Evolutionary conservation across 2,329 filamentous ascomycete species (phyloP), one percentile per base, ranked within the genome.

Genomic region (Claviceps africana): DNA sequence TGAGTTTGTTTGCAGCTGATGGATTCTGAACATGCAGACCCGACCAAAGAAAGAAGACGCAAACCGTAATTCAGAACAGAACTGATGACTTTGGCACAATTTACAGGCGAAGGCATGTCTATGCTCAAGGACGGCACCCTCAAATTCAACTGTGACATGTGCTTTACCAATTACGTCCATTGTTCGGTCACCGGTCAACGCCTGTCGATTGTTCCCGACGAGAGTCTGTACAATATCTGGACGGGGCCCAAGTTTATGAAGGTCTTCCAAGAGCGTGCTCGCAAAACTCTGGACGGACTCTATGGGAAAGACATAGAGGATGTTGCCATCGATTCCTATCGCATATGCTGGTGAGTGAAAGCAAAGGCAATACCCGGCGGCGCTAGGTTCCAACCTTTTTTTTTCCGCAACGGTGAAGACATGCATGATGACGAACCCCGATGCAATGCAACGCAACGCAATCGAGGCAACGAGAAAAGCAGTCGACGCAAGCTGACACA

Each of bases 111-210:
- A 57, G 66, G 67, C 48, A 70, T 71, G 67, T 70, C 67, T 8
- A 70, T 70, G 15, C 74, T 74, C 9, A 56, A 62, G 3, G 66
- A 74, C 33, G 72, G 75, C 1, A 66, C 75, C 2, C 69, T 83
- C 54, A 83, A 83, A 61, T 80, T 81, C 66, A 82, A 79, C 54
- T 79, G 78, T 59, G 71, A 80, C 48, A 70, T 73, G 21, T 79
- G 77, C 51, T 77, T 82, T 59, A 77, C 72, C 42, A 81, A 82
- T 59, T 75, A 70, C 7, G 61, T 71, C 25, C 65, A 64, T 0
- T 70, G 71, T 55, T 71, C 73, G 0, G 51, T 65, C 2, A 74
- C 73, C 2, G 75, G 76, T 2, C 70, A 74, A 54, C 64, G 62
- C 48, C 76, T 83, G 57, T 80, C 78, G 1, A 64, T 74, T 1